Conservation (phyloP, 2,329 filamentous ascomycete genomes). For the Aspergillus awamori region DNA sequence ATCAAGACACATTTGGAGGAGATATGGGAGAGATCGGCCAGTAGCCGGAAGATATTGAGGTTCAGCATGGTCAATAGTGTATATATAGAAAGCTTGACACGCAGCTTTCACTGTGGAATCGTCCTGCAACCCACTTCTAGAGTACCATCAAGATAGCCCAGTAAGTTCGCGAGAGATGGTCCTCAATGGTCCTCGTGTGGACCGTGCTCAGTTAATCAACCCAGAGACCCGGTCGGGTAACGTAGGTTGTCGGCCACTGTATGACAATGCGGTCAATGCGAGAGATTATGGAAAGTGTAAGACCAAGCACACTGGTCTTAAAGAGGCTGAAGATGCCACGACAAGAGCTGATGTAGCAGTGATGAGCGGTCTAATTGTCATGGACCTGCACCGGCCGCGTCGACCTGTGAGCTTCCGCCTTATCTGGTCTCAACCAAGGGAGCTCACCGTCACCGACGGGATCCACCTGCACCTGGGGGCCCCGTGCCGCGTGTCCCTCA, state of each 20-base stretch:
- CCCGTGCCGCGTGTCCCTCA: constrained; percentile 19
- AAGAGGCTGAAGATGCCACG: neutral
- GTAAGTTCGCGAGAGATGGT: neutral
- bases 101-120: neutral
- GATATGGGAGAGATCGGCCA: constrained; percentile 83
- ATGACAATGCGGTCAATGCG: neutral
- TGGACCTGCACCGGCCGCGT: neutral
- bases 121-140: neutral
- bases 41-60: constrained; percentile 66
- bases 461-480: constrained; percentile 17
- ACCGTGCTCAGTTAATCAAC: constrained; percentile 6
- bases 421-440: constrained; percentile 15
- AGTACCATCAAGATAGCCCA: neutral
- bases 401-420: constrained; percentile 1
- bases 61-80: constrained; percentile 14
- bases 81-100: neutral
- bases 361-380: constrained; percentile 1
- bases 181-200: neutral
- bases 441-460: constrained; percentile 11
- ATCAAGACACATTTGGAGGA: constrained; percentile 88
- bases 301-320: neutral
- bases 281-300: neutral
- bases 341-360: neutral
- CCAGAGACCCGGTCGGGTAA: constrained; percentile 1
- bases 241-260: neutral